These are phyloP conservation scores for Plasmopara viticola DNA, from an alignment of 352 stramenopile genomes.

Conservation along the genomic window DNA sequence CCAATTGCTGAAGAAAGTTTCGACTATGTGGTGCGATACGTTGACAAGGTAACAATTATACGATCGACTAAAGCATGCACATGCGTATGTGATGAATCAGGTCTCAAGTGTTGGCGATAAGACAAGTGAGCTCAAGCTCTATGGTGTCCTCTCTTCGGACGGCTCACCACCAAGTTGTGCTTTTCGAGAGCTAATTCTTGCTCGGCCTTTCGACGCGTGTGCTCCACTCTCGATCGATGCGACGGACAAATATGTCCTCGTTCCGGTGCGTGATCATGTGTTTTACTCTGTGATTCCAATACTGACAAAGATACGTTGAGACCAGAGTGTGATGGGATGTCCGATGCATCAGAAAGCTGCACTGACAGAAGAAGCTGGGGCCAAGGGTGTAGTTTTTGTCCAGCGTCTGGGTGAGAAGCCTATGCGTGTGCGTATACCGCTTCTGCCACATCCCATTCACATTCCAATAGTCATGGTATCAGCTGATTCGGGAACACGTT, in stretches of 20 bases:
- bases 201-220: constrained; percentile 52
- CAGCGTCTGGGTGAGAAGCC: constrained; percentile 50
- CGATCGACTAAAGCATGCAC: not conserved
- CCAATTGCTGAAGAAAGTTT: constrained; percentile 18
- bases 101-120: constrained; percentile 42
- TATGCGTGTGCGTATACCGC: constrained; percentile 39
- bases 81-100: constrained; percentile 13
- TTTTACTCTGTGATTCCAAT: not conserved
- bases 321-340: constrained; percentile 39
- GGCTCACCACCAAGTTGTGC: constrained; percentile 45
- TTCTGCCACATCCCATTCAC: constrained; percentile 34
- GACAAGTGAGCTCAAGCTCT: constrained; percentile 39
- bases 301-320: constrained; percentile 1
- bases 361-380: constrained; percentile 48
- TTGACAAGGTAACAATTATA: not conserved
- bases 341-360: constrained; percentile 61
- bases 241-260: constrained; percentile 51
- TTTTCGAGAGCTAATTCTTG: constrained; percentile 46
- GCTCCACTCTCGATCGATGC: constrained; percentile 34
- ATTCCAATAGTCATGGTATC: constrained; percentile 67
- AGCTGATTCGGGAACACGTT: constrained; percentile 42
- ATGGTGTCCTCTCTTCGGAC: constrained; percentile 50
- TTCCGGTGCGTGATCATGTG: constrained; percentile 30
- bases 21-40: constrained; percentile 43
- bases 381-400: constrained; percentile 55